Base-by-base conservation (phyloP, 2,329 filamentous ascomycete genomes). In the Cyphellophora attinorum region DNA sequence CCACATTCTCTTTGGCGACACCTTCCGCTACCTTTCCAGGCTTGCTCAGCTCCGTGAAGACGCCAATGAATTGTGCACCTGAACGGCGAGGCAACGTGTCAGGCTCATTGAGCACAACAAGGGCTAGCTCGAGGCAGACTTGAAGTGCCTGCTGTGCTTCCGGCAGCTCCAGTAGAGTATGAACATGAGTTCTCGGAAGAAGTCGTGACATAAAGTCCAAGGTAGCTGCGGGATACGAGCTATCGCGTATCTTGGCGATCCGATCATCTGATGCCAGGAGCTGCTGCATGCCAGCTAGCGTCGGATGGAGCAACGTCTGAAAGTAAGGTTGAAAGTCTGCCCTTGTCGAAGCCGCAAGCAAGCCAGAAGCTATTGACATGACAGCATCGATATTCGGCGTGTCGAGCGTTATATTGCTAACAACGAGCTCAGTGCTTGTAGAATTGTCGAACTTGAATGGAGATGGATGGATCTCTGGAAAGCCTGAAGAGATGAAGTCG, bases 31-130 rank as follows among this genome's bases (percentile, higher is more conserved):
- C 21, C 21, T 25, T 25, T 8, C 21, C 21, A 10, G 37, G 45
- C 27, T 29, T 45, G 31, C 30, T 47, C 23, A 32, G 53, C 51
- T 37, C 64, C 47, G 34, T 55, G 54, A 39, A 62, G 33, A 28
- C 62, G 44, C 58, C 48, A 56, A 63, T 65, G 42, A 65, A 66
- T 19, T 54, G 49, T 19, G 61, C 58, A 4, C 61, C 58, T 17
- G 62, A 60, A 12, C 62, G 61, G n/a, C 65, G 58, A n/a, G 62
- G 61, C 11, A 67, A 52, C 6, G 61, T 60, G 23, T 67, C 62
- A 0, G 57, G 52, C 6, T 61, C 53, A 28, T 56, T 56, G 23
- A 65, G 48, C 11, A 58, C 52, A 13, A 56, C 42, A n/a, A 64
- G 52, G 4, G 56, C 59, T 38, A 64, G 60, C 15, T 61, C 55